Base-by-base conservation (phyloP, 257 asterid genomes). In the Solanum ossicruentum region DNA sequence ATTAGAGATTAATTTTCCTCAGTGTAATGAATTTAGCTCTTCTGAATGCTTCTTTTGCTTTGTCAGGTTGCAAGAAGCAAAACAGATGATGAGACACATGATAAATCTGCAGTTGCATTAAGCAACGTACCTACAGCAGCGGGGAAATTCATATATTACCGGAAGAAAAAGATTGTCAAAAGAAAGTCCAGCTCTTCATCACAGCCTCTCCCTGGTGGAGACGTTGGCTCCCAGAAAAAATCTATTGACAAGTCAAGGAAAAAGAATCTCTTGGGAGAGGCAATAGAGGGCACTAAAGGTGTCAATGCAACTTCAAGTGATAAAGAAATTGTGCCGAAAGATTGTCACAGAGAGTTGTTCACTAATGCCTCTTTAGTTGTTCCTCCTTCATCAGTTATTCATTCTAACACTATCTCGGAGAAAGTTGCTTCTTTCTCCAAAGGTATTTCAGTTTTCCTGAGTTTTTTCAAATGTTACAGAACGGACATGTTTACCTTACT, bases 91-190 rank as follows among this genome's bases (percentile, higher is more conserved):
- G 87, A 86, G 86, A 89, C 87, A 84, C 86, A 63, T 88, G 86
- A 84, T 84, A 86, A 80, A 26, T 72, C 87, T 82, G 45, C 55
- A 43, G 28, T 47, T 73, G 85, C 81, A 63, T 39, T 75, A 21
- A 82, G 51, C 28, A 83, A 89, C 70, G 86, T 84, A 54, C 88
- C 95, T 67, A 85, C 87, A 82, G 88, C 88, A 54, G 85, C 84
- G 39, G 95, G 89, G 83, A 91, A 86, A 82, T 91, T 87, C 86
- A 90, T 90, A 43, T 93, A 93, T 87, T 89, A 88, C 86, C 93
- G 94, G 79, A 92, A 92, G 89, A 92, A 89, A 86, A 92, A 84
- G 86, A 81, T 88, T 55, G 87, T 86, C 71, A 78, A 86, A 87
- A 91, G 90, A 90, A 88, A 71, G 41, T 80, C 91, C 1, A 85